Percentiles rank a stretch among this genome's conserved stretches.
These are phyloP conservation scores for Corynespora cassiicola DNA, from an alignment of 2,329 filamentous ascomycete species.

Conservation along the genomic window DNA sequence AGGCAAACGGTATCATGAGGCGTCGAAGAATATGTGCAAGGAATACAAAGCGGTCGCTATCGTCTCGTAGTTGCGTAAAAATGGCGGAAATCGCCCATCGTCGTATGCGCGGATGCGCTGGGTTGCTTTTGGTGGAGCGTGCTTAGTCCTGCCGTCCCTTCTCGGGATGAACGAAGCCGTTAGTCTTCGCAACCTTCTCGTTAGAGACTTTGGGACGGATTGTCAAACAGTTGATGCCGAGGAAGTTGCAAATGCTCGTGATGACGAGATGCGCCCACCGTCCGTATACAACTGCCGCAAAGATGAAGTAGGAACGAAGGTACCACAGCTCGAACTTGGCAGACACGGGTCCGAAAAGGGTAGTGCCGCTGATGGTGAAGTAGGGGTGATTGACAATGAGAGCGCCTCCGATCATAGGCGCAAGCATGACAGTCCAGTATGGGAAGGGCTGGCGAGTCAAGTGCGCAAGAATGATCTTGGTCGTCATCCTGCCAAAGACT, in stretches of 20 bases:
- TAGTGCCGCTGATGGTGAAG: slow-evolving; percentile 53
- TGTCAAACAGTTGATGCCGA: slow-evolving; percentile 94
- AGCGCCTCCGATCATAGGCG: slow-evolving; percentile 84
- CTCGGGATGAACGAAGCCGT: slow-evolving; percentile 34
- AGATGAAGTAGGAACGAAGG: slow-evolving; percentile 82
- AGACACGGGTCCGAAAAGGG: slow-evolving; percentile 68
- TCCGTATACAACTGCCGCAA: slow-evolving; percentile 85
- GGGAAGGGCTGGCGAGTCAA: slow-evolving; percentile 93
- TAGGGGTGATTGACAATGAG: slow-evolving; percentile 81
- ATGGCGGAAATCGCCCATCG: too few relatives aligned
- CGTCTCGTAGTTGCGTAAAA: neutral
- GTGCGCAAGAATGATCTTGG: slow-evolving; percentile 98
- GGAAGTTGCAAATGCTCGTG: slow-evolving; percentile 85
- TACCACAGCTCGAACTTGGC: slow-evolving; percentile 76
- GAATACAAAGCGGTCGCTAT: neutral
- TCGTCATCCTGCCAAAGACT: slow-evolving; percentile 97
- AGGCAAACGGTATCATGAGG: neutral
- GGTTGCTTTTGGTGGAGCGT: too few relatives aligned
- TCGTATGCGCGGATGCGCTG: too few relatives aligned
- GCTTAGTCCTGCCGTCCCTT: slow-evolving; percentile 43
- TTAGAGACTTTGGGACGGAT: slow-evolving; percentile 58
- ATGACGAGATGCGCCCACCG: slow-evolving; percentile 93
- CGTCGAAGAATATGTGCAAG: slow-evolving; percentile 7
- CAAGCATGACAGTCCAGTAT: slow-evolving; percentile 92
- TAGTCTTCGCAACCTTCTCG: slow-evolving; percentile 34